phyloP scores from a whole-genome alignment of 345 rosid genomes.

The Euclidium syriacum region DNA sequence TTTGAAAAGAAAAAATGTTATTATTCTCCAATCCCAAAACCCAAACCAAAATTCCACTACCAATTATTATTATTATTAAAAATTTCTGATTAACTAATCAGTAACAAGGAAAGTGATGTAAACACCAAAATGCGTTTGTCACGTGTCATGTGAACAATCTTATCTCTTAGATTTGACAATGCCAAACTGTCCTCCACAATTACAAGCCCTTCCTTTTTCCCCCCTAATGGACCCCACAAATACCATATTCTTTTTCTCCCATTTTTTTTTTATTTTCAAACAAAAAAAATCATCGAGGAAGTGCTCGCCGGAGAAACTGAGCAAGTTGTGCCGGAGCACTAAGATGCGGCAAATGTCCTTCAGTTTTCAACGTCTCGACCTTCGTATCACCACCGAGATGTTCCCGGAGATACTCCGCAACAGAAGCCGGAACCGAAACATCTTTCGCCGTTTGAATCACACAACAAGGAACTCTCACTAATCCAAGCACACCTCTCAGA shows the following conservation, averaged over 20 bases:
- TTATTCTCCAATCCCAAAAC: not conserved
- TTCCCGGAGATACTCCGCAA: conserved; percentile 51
- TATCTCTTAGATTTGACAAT: conserved; percentile 32
- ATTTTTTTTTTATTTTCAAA: not conserved
- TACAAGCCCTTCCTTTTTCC: conserved; percentile 35
- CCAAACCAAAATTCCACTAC: too few relatives aligned
- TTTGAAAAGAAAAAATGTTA: not conserved
- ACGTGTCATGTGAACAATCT: conserved; percentile 44
- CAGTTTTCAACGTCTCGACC: conserved; percentile 56
- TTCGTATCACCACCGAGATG: conserved; percentile 69
- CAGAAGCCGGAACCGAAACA: conserved; percentile 58
- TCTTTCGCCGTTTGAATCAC: conserved; percentile 68
- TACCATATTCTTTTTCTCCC: conserved; percentile 17
- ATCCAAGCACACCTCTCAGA: conserved; percentile 60
- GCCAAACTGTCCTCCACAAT: conserved; percentile 25
- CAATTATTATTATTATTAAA: not conserved
- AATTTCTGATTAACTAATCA: conserved; percentile 6
- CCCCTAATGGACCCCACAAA: conserved; percentile 29
- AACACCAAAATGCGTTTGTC: conserved; percentile 1
- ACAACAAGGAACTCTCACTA: conserved; percentile 58
- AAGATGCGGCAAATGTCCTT: conserved; percentile 85
- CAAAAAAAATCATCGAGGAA: conserved; percentile 38
- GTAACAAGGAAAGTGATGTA: not conserved
- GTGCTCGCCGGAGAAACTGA: conserved; percentile 62
- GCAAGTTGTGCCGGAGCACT: conserved; percentile 64